Base-by-base conservation (phyloP, 148 eudicot species). In the Drosera capensis region DNA sequence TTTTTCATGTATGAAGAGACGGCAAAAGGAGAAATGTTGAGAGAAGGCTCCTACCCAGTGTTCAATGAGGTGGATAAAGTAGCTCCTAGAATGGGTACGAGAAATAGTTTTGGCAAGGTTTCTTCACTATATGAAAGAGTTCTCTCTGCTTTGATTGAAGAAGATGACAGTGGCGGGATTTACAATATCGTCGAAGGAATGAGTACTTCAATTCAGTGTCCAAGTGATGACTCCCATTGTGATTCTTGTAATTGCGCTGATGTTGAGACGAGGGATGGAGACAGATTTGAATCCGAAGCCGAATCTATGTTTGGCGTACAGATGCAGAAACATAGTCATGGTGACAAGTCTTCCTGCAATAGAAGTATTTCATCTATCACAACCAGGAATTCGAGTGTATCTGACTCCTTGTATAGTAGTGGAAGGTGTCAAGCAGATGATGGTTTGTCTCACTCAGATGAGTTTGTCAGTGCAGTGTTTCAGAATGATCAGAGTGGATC, bases 401-500 rank as follows among this genome's bases (percentile, higher is more conserved):
- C 78, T 46, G 73, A 68, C 54, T 72, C 78, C 20, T 57, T 68
- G 56, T 57, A 68, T 54, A 72, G 70, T 43, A 72, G 70, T 60
- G 78, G 73, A 56, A 68, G 73, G 68, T 72, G 78, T 73, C 54
- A 67, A 50, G 73, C 64, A 25, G 78, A 72, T 31, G 78, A 72
- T 50, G 61, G 70, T 25, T 29, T 72, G 23, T 72, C 78, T 25
- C 60, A 68, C 57, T 68, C 78, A 23, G 75, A 71, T 66, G 75
- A 71, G 63, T 71, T 71, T 57, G 63, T 53, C 29, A 55, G 68
- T 50, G 71, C 64, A 50, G 57, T 46, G 44, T 62, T 37, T 40
- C 73, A 68, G 52, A 72, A 52, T 55, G 73, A 68, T 49, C 43
- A 35, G 47, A 28, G 53, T 49, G 73, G 61, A 29, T 43, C 58